Conservation (phyloP, 306 rosid genomes). For the Clitoria ternatea region DNA sequence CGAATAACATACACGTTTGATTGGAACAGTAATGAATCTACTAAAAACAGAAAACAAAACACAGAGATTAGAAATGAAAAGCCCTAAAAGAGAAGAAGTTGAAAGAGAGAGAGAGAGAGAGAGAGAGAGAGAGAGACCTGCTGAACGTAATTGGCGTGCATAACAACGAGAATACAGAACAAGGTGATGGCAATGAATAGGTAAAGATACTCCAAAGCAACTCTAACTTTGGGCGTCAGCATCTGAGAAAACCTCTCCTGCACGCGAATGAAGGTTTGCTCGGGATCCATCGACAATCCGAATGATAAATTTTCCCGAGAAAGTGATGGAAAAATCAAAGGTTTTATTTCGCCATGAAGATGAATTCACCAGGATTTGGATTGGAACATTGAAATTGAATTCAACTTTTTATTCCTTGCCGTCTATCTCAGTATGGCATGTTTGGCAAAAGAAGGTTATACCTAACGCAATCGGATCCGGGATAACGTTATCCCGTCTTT, state of each 20-base stretch:
- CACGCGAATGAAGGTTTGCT: constrained; percentile 91
- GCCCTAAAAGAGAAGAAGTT: constrained; percentile 30
- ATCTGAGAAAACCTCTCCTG: constrained; percentile 95
- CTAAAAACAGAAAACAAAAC: background rate
- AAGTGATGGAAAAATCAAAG: constrained; percentile 25
- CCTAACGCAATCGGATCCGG: background rate
- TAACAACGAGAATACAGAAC: constrained; percentile 91
- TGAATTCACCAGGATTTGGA: background rate
- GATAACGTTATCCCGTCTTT: background rate
- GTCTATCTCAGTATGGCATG: background rate
- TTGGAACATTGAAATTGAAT: background rate
- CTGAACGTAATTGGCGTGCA: constrained; percentile 99
- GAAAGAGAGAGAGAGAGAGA: background rate
- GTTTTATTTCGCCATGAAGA: background rate
- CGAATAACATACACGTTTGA: background rate
- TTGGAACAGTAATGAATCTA: background rate
- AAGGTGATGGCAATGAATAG: constrained; percentile 76
- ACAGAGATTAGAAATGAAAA: background rate
- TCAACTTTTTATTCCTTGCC: background rate
- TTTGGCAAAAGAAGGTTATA: background rate
- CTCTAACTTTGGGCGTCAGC: constrained; percentile 86
- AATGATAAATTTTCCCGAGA: constrained; percentile 19
- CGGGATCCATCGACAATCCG: constrained; percentile 64
- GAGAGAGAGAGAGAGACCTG: constrained; percentile 53
- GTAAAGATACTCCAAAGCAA: constrained; percentile 75